Conservation (phyloP, 148 eudicot genomes). For the Chenopodium suecicum region DNA sequence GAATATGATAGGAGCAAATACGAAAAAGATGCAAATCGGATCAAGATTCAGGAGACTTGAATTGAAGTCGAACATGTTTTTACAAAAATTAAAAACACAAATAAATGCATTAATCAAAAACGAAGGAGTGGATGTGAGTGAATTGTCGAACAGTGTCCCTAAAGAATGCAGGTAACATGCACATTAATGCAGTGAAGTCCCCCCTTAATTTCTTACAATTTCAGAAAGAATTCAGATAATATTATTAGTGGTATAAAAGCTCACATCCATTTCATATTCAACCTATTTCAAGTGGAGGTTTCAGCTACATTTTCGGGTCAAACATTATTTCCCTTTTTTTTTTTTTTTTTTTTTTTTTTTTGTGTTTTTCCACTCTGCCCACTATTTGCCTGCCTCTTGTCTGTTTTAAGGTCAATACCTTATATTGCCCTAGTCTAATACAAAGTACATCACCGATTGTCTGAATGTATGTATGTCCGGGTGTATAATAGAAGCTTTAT, state of each 20-base stretch:
- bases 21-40: background rate
- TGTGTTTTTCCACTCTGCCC: background rate
- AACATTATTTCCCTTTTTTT: background rate
- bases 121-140: background rate
- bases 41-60: background rate
- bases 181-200: background rate
- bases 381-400: background rate
- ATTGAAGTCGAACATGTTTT: background rate
- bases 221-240: background rate
- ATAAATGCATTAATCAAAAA: background rate
- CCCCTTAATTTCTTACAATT: background rate
- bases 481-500: too few relatives aligned
- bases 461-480: too few relatives aligned
- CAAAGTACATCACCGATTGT: too few relatives aligned
- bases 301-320: conserved; percentile 9
- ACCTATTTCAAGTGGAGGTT: background rate
- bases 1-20: background rate
- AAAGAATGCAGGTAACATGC: conserved; percentile 10
- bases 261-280: background rate
- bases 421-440: background rate
- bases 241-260: background rate
- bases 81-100: background rate
- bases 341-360: too few relatives aligned
- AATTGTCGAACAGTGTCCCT: background rate
- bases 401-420: background rate